Base-by-base conservation (phyloP, 2,329 filamentous ascomycete genomes). In the Chalaropsis ovoidea region DNA sequence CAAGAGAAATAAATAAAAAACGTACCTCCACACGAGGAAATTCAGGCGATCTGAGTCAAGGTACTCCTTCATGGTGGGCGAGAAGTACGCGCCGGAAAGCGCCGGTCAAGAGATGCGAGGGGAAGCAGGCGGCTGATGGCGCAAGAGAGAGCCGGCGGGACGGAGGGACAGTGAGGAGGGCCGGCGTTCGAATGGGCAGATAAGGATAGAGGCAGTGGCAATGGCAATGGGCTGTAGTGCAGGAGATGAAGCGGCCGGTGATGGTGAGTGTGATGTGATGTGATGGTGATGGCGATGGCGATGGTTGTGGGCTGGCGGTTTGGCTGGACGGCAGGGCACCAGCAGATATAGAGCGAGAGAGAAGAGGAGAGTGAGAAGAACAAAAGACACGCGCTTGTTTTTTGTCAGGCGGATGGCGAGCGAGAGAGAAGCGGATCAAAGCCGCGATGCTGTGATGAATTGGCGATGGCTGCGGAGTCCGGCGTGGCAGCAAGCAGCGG, bases 21-120 rank as follows among this genome's bases (percentile, higher is more conserved):
- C 84, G 76, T 79, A 87, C 84, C 83, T 85, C 84, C 84, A 87
- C 74, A 87, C 80, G 75, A 87, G 80, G 79, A 83, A 86, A 78
- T 86, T 87, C 80, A 86, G 78, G 78, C 82, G 80, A 75, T 86
- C 80, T 70, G 82, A 85, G 79, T 85, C 81, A 72, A 87, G 79
- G 73, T 79, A 79, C 77, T 85, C 82, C 77, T 84, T 84, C 81
- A 84, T 84, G 72, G 71, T 75, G 70, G 70, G 69, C 68, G 66
- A 63, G 65, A 39, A 67, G 62, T 42, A 49, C 54, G 58, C 56
- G 42, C 61, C 67, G 49, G 27, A 24, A 27, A 43, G 61, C 41
- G 31, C 58, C 54, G 61, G 62, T 35, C 15, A 43, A 47, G 22
- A 27, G 52, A 39, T 35, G 10, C 45, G 41, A 39, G 60, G 41